Evolutionary conservation across 176 grass and related monocot species (phyloP).

Genomic region (Otatea glauca): DNA sequence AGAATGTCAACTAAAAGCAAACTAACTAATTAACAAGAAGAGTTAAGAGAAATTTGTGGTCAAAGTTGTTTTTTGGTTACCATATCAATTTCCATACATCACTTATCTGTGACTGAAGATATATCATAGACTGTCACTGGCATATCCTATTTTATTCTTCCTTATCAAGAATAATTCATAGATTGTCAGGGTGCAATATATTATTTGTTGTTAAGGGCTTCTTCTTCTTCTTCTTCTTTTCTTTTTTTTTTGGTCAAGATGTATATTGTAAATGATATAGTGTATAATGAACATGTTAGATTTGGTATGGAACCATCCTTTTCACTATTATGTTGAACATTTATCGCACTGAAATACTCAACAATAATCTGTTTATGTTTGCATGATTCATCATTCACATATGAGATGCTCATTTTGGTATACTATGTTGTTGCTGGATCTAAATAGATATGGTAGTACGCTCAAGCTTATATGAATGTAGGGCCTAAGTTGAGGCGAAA

Average conservation of each 20-base stretch:
- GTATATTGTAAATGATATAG: neutral
- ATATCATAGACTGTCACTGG: neutral
- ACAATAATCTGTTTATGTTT: slow-evolving; percentile 8
- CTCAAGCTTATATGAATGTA: no score
- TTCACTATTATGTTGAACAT: neutral
- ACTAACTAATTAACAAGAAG: no score
- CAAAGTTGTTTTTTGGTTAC: no score
- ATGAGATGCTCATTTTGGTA: neutral
- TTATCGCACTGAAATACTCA: neutral
- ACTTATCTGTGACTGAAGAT: neutral
- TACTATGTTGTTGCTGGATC: no score
- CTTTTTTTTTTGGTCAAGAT: neutral
- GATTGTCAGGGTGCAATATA: neutral
- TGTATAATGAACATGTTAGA: neutral
- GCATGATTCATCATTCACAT: slow-evolving; percentile 14
- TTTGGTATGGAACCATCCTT: neutral
- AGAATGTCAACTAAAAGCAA: no score
- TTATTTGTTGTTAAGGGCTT: neutral
- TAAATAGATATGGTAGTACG: no score
- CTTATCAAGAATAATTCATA: slow-evolving; percentile 17
- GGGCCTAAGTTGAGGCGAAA: no score
- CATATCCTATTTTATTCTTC: neutral
- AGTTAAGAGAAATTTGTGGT: no score
- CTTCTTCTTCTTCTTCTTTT: no score
- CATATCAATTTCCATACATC: no score